Conservation (phyloP, 805 yeast species). For the Pichia exigua region DNA sequence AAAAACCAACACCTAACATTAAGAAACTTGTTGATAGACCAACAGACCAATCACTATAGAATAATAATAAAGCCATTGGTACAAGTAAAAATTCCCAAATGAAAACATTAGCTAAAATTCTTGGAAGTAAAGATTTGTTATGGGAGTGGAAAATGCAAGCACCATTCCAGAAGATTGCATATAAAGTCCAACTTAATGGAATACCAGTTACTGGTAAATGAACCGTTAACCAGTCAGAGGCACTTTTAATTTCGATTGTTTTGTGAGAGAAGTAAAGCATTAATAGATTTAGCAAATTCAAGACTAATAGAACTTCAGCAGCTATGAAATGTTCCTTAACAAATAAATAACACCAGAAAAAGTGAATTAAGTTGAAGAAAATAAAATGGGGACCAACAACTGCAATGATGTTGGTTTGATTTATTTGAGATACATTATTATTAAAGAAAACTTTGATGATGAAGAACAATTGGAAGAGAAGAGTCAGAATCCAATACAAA, state of each 20-base stretch:
- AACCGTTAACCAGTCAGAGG: slow-evolving; percentile 45
- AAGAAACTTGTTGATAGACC: slow-evolving; percentile 54
- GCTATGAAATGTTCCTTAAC: slow-evolving; percentile 49
- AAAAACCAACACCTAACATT: slow-evolving; percentile 58
- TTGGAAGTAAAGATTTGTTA: slow-evolving; percentile 43
- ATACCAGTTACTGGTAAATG: slow-evolving; percentile 62
- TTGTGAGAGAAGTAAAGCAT: slow-evolving; percentile 50
- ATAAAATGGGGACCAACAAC: slow-evolving; percentile 56
- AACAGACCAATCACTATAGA: slow-evolving; percentile 64
- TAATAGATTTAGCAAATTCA: slow-evolving; percentile 54
- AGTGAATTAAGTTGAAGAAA: slow-evolving; percentile 49
- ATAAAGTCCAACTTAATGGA: slow-evolving; percentile 70
- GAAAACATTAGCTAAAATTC: slow-evolving; percentile 63
- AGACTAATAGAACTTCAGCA: slow-evolving; percentile 48
- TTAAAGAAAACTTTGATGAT: slow-evolving; percentile 34
- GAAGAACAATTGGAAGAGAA: slow-evolving; percentile 45
- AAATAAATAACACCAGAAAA: slow-evolving; percentile 59
- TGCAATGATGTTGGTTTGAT: slow-evolving; percentile 28
- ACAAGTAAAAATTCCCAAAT: slow-evolving; percentile 72
- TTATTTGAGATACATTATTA: slow-evolving; percentile 15
- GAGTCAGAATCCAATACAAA: slow-evolving; percentile 51
- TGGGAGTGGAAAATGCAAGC: slow-evolving; percentile 64
- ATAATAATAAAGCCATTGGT: slow-evolving; percentile 48
- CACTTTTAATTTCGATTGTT: slow-evolving; percentile 48
- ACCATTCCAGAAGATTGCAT: slow-evolving; percentile 78